Conservation (phyloP, 768 basidiomycete genomes). For the Trametes maxima region DNA sequence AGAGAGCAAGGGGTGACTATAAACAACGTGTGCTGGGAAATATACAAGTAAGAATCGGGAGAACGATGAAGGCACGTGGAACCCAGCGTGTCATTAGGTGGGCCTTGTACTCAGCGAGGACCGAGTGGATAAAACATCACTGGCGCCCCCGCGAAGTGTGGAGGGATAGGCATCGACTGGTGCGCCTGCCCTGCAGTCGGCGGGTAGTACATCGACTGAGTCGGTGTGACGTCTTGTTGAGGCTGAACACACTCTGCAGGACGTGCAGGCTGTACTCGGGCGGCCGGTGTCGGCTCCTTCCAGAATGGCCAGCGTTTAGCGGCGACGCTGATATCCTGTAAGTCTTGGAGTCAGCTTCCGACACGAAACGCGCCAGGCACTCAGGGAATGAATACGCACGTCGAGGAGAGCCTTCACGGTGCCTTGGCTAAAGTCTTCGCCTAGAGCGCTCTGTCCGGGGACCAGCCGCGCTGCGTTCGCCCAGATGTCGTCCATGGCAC, state of each 20-base stretch:
- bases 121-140: too few relatives aligned
- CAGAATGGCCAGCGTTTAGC: background rate
- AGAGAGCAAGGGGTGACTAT: background rate
- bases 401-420: constrained; percentile 2
- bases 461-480: background rate
- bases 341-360: background rate
- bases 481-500: background rate
- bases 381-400: background rate
- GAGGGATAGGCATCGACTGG: too few relatives aligned
- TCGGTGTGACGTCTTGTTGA: too few relatives aligned
- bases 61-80: too few relatives aligned
- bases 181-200: too few relatives aligned
- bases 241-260: background rate
- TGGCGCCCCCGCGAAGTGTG: too few relatives aligned
- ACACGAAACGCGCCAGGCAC: too few relatives aligned
- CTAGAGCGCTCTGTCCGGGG: constrained; percentile 8
- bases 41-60: too few relatives aligned
- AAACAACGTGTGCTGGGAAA: too few relatives aligned
- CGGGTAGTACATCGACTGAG: too few relatives aligned
- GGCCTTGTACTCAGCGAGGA: too few relatives aligned
- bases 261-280: background rate
- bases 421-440: background rate
- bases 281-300: background rate
- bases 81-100: too few relatives aligned
- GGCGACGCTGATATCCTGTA: background rate